phyloP scores from a whole-genome alignment of 805 yeast species.

The Wickerhamomyces ciferrii region DNA sequence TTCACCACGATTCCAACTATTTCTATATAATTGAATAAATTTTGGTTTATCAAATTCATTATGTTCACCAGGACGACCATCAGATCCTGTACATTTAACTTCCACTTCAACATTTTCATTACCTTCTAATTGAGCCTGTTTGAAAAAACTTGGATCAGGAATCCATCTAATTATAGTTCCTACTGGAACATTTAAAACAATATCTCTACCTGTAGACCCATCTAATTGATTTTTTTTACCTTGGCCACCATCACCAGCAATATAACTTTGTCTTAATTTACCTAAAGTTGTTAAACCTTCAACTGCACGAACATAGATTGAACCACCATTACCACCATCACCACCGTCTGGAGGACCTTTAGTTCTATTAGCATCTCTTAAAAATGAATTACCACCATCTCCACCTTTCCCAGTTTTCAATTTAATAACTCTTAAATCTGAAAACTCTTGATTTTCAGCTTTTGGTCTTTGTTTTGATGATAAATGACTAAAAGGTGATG shows the following conservation, averaged over 20 bases:
- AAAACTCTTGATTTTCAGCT: slow-evolving; percentile 38
- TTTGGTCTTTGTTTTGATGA: slow-evolving; percentile 35
- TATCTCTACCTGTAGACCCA: slow-evolving; percentile 80
- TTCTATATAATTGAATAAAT: slow-evolving; percentile 57
- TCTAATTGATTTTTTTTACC: slow-evolving; percentile 59
- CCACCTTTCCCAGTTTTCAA: slow-evolving; percentile 84
- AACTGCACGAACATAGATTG: slow-evolving; percentile 76
- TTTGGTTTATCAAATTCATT: slow-evolving; percentile 23
- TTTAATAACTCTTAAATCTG: slow-evolving; percentile 65
- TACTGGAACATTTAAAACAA: slow-evolving; percentile 80
- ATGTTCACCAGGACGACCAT: slow-evolving; percentile 13
- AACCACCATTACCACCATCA: slow-evolving; percentile 94
- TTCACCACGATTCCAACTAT: slow-evolving; percentile 59
- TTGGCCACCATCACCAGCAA: slow-evolving; percentile 72
- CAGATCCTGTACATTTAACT: slow-evolving; percentile 19
- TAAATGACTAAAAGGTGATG: slow-evolving; percentile 34
- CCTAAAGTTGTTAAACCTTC: slow-evolving; percentile 69
- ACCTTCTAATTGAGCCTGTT: slow-evolving; percentile 10
- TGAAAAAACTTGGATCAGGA: slow-evolving; percentile 56
- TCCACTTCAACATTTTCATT: slow-evolving; percentile 28
- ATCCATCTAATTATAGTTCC: slow-evolving; percentile 88
- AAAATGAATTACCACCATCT: slow-evolving; percentile 79
- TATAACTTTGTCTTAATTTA: slow-evolving; percentile 58
- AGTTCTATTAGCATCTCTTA: slow-evolving; percentile 78
- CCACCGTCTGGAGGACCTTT: slow-evolving; percentile 99